Base-by-base conservation (phyloP, 179 eudicot genomes). In the Silene coronaria region DNA sequence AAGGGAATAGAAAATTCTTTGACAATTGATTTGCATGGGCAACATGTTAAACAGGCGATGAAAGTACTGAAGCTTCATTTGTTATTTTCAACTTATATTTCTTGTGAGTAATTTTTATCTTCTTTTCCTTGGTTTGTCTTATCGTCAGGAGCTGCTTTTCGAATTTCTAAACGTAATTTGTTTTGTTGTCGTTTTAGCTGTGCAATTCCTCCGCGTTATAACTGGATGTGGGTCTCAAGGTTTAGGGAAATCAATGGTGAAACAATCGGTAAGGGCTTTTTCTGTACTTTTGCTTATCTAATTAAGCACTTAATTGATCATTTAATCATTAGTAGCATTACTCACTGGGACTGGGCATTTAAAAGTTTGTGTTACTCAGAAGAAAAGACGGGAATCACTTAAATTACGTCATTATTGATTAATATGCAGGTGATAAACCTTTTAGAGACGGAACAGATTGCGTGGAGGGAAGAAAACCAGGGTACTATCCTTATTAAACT, bases 1-100 rank as follows among this genome's bases (percentile, higher is more conserved):
- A 92, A 86, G 85, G 84, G 48, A 30, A 87, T 89, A 48, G 95
- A 87, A 79, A 94, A 94, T 80, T 75, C 87, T 72, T 81, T 94
- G 72, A 90, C 98, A 7, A 92, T 94, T 76, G 98, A 94, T 88
- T 88, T 94, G 82, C 98, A 94, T 74, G 98, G 98, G 57, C 98
- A 94, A 80, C 98, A 94, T 70, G 89, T 94, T 71, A 94, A 90
- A 84, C 96, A 85, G 78, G 98, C 95, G 21, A 84, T 90, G 85
- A 89, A 85, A 86, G 86, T 94, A 59, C 84, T 94, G 80, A 94
- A 94, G 85, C 91, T 92, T 83, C 98, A 94, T 86, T 90, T 94
- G 34, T 71, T 92, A n/a, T 94, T 94, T 80, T 92, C 92, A 76
- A 93, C 96, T 74, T 89, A 77, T 85, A 91, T 85, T 67, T 88